These are phyloP conservation scores for Salvia sclarea DNA, from an alignment of 305 asterid genomes.

Conservation along the genomic window DNA sequence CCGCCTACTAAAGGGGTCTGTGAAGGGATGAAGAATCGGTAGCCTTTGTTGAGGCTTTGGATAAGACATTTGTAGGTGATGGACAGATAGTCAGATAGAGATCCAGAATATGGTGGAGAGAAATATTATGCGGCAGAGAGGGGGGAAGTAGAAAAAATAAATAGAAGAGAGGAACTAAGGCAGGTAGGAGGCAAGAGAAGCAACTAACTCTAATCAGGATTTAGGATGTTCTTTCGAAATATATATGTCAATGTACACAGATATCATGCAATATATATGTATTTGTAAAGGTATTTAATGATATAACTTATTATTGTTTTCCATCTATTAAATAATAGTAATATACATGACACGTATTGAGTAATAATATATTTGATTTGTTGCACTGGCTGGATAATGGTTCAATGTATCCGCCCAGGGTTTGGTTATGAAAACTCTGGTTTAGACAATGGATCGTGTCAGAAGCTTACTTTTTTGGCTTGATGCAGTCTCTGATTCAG, in stretches of 20 bases:
- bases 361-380: background rate
- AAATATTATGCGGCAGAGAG: background rate
- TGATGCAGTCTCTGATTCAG: constrained; percentile 53
- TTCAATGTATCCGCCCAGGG: background rate
- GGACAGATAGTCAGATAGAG: background rate
- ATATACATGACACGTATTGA: background rate
- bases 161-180: background rate
- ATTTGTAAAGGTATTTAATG: background rate
- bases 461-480: constrained; percentile 17
- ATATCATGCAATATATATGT: background rate
- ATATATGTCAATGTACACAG: background rate
- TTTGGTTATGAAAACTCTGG: background rate
- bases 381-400: background rate
- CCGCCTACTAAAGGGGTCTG: background rate
- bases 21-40: background rate
- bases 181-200: background rate
- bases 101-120: background rate
- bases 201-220: background rate
- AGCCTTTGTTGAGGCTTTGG: background rate
- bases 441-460: background rate
- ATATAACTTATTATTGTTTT: background rate
- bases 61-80: background rate
- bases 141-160: background rate
- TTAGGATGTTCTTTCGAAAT: background rate
- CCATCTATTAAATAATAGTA: background rate